A percentile compares a stretch with the other conserved stretches of the same genome.
These are phyloP conservation scores for Xylaria castorea DNA, from an alignment of 495 filamentous ascomycete species.

Conservation along the genomic window DNA sequence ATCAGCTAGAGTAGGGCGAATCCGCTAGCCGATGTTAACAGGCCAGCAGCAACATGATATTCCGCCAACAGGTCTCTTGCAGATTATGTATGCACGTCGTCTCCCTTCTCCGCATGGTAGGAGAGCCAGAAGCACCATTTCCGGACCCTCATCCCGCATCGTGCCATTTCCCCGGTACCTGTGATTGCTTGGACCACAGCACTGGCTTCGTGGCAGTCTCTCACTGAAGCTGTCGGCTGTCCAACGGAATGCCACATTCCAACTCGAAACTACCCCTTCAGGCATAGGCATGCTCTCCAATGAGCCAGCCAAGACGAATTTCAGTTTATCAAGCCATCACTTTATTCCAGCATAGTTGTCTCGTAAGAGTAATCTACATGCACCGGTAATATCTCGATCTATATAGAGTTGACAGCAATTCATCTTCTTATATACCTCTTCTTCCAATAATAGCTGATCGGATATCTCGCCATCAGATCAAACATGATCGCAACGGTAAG, in stretches of 20 bases:
- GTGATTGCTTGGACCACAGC: constrained; percentile 35
- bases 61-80: constrained; percentile 26
- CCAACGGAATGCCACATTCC: constrained; percentile 10
- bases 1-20: not conserved
- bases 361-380: not conserved
- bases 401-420: not conserved
- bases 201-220: constrained; percentile 56
- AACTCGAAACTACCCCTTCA: constrained; percentile 28
- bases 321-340: not conserved
- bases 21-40: constrained; percentile 10
- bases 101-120: constrained; percentile 26
- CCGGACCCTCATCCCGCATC: constrained; percentile 20
- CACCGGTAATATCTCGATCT: constrained; percentile 7
- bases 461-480: constrained; percentile 3
- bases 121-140: constrained; percentile 19
- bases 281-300: constrained; percentile 19
- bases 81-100: constrained; percentile 23
- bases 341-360: not conserved
- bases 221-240: constrained; percentile 44
- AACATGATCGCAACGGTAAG: constrained; percentile 2
- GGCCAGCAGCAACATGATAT: constrained; percentile 11
- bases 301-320: not conserved
- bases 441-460: not conserved
- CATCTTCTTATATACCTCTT: not conserved
- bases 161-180: constrained; percentile 38